These are phyloP conservation scores for Lepiota subincarnata DNA, from an alignment of 768 basidiomycete species.

Conservation along the genomic window DNA sequence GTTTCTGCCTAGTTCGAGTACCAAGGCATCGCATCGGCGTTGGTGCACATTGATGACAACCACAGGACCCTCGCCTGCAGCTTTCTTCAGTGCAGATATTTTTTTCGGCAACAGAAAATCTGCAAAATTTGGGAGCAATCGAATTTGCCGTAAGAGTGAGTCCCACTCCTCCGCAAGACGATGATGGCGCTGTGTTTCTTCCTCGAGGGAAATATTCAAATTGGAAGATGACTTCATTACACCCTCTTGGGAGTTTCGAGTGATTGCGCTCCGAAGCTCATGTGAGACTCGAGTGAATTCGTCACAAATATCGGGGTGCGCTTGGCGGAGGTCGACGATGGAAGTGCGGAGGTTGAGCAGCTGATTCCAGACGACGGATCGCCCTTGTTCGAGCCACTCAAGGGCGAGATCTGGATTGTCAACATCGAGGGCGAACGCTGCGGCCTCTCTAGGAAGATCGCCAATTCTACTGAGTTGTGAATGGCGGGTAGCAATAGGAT, in stretches of 20 bases:
- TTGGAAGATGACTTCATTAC: no score
- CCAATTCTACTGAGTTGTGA: background rate
- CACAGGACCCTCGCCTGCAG: slow-evolving; percentile 7
- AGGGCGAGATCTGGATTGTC: slow-evolving; percentile 21
- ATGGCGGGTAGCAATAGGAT: background rate
- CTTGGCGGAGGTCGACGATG: slow-evolving; percentile 15
- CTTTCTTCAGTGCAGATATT: slow-evolving; percentile 3
- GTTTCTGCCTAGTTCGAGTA: background rate
- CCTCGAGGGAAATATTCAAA: slow-evolving; percentile 12
- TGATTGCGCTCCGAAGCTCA: slow-evolving; percentile 11
- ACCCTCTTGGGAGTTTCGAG: background rate
- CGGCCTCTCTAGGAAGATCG: slow-evolving; percentile 13
- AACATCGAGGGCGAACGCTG: slow-evolving; percentile 20
- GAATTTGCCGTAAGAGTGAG: slow-evolving; percentile 11
- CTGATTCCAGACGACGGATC: slow-evolving; percentile 26
- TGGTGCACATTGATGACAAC: background rate
- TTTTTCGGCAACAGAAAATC: slow-evolving; percentile 18
- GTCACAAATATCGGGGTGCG: slow-evolving; percentile 14
- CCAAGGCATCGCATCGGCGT: background rate
- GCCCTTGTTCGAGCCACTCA: slow-evolving; percentile 31
- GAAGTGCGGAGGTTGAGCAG: slow-evolving; percentile 21
- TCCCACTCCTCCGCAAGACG: slow-evolving; percentile 19
- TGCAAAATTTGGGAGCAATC: slow-evolving; percentile 16
- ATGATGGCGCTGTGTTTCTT: slow-evolving; percentile 13
- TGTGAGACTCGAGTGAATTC: slow-evolving; percentile 11